Conservation (phyloP, 2,329 filamentous ascomycete species). For the Aspergillus persii region DNA sequence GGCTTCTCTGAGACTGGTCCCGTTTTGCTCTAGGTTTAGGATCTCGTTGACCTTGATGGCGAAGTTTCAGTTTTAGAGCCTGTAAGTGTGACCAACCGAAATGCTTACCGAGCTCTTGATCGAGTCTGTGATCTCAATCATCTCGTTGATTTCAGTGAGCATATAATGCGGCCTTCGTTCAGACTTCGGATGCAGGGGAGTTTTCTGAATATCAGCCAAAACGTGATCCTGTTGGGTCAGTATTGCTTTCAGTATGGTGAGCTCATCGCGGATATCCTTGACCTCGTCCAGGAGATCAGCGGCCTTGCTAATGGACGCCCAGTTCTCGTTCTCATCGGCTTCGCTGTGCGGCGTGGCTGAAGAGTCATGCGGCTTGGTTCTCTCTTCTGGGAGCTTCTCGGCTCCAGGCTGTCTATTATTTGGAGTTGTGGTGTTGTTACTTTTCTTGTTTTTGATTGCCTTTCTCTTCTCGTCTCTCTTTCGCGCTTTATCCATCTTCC, state of each 20-base stretch:
- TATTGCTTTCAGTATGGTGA: conserved; percentile 19
- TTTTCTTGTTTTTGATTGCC: background rate
- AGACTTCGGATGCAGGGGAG: background rate
- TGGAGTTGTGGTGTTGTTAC: background rate
- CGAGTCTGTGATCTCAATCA: conserved; percentile 11
- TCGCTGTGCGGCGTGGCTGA: background rate
- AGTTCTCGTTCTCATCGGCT: background rate
- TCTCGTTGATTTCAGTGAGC: conserved; percentile 11
- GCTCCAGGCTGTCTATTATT: background rate
- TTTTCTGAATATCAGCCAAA: conserved; percentile 7
- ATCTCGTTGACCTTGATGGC: background rate
- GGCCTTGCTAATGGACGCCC: background rate
- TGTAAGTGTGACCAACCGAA: too few relatives aligned
- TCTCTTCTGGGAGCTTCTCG: background rate
- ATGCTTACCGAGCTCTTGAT: conserved; percentile 7
- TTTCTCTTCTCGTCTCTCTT: background rate
- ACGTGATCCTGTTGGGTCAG: conserved; percentile 16
- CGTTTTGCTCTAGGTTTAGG: background rate
- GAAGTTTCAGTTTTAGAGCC: background rate
- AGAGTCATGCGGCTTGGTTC: background rate
- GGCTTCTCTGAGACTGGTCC: background rate
- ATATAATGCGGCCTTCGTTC: background rate
- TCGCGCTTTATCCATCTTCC: background rate
- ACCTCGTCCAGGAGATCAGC: conserved; percentile 16
- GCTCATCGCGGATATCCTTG: conserved; percentile 25